These are phyloP conservation scores for Boletus vinaceobasis DNA, from an alignment of 768 basidiomycete genomes.

Conservation along the genomic window DNA sequence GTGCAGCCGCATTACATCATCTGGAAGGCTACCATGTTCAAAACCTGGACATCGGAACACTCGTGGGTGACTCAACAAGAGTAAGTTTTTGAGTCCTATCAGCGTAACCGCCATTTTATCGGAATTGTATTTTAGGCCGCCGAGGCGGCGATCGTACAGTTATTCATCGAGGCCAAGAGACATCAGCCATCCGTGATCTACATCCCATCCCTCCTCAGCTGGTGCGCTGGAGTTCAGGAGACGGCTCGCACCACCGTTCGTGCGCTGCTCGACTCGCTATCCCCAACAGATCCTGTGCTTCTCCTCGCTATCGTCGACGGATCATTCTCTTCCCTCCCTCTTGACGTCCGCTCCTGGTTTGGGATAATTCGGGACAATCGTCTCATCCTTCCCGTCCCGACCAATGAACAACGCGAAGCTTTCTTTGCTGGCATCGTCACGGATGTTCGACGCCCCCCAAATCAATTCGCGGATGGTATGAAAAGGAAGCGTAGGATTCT, in stretches of 20 bases:
- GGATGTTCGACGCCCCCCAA: constrained; percentile 73
- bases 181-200: constrained; percentile 96
- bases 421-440: constrained; percentile 78
- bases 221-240: constrained; percentile 84
- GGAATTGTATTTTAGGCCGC: constrained; percentile 51
- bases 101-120: background rate
- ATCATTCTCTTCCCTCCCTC: constrained; percentile 60
- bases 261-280: constrained; percentile 86
- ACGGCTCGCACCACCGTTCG: constrained; percentile 80
- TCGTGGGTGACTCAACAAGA: constrained; percentile 86
- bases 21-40: constrained; percentile 96
- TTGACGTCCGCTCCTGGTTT: constrained; percentile 90
- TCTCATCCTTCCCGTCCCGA: constrained; percentile 57
- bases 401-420: constrained; percentile 49
- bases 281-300: constrained; percentile 91
- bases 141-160: constrained; percentile 91
- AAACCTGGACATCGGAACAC: constrained; percentile 82
- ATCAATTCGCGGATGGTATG: constrained; percentile 85
- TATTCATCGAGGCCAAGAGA: constrained; percentile 95
- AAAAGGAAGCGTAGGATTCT: constrained; percentile 79
- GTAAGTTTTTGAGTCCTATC: constrained; percentile 43
- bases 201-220: constrained; percentile 83
- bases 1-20: constrained; percentile 87
- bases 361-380: constrained; percentile 74
- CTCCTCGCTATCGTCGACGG: constrained; percentile 89